These are phyloP conservation scores for Tephrocybe sp. DNA, from an alignment of 768 basidiomycete species.

Conservation along the genomic window DNA sequence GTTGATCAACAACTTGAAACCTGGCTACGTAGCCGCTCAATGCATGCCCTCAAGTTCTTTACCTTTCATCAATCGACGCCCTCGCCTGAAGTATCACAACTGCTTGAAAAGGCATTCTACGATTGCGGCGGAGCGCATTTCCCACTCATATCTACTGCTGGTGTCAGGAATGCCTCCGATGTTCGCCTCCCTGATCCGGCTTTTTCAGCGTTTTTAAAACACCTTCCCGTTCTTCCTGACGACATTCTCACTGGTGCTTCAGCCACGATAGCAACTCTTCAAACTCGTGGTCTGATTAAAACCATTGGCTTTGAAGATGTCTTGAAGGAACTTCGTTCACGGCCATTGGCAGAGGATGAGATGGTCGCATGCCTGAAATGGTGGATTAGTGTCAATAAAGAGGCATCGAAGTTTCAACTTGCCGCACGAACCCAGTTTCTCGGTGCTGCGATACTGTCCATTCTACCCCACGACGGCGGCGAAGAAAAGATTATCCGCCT, in stretches of 20 bases:
- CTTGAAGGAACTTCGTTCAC: conserved; percentile 66
- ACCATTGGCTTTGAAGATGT: conserved; percentile 83
- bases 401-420: conserved; percentile 36
- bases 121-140: conserved; percentile 54
- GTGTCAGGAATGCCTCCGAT: conserved; percentile 62
- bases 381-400: conserved; percentile 61
- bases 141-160: conserved; percentile 73
- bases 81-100: conserved; percentile 68
- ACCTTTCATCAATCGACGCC: conserved; percentile 89
- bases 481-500: conserved; percentile 67
- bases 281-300: conserved; percentile 63
- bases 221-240: conserved; percentile 72
- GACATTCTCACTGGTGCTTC: conserved; percentile 55
- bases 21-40: conserved; percentile 57
- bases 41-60: conserved; percentile 89
- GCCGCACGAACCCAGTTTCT: conserved; percentile 60
- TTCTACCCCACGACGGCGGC: conserved; percentile 29
- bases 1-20: conserved; percentile 43
- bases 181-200: conserved; percentile 75
- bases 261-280: conserved; percentile 61
- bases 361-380: conserved; percentile 84
- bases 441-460: conserved; percentile 64
- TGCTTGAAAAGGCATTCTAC: conserved; percentile 82
- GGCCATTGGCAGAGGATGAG: conserved; percentile 72
- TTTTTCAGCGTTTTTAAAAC: conserved; percentile 74